phyloP scores from a whole-genome alignment of 2,329 filamentous ascomycete genomes.

The Xylariomycetidae sp. region DNA sequence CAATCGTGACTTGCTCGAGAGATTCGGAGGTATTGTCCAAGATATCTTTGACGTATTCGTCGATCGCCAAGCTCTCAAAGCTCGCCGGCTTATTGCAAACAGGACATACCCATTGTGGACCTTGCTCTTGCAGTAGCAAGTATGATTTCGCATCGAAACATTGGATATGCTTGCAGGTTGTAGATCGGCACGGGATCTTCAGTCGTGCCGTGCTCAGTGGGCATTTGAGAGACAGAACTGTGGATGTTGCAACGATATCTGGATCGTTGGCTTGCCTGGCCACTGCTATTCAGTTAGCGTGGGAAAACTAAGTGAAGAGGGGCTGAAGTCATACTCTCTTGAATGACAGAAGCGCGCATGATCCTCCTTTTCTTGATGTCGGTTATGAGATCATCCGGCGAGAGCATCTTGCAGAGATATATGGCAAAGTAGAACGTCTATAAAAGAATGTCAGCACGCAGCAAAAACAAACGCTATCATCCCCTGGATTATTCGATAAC shows the following conservation, averaged over 20 bases:
- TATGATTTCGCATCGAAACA: constrained; percentile 95
- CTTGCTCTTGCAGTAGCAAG: constrained; percentile 90
- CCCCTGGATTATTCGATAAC: constrained; percentile 15
- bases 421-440: constrained; percentile 70
- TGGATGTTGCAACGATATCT: constrained; percentile 85
- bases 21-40: constrained; percentile 65
- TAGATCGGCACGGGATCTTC: constrained; percentile 71
- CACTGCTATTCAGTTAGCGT: constrained; percentile 48
- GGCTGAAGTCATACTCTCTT: constrained; percentile 63
- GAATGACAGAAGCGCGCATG: constrained; percentile 74
- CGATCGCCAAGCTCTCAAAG: constrained; percentile 79
- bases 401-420: constrained; percentile 69
- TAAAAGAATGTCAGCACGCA: constrained; percentile 13
- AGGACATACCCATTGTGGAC: constrained; percentile 93
- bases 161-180: constrained; percentile 80
- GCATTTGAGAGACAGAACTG: constrained; percentile 86
- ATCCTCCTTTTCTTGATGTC: constrained; percentile 66
- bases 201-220: constrained; percentile 85
- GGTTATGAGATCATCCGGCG: constrained; percentile 66
- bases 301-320: background rate
- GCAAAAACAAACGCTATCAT: constrained; percentile 5
- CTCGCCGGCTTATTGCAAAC: constrained; percentile 81
- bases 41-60: constrained; percentile 87
- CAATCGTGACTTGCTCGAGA: constrained; percentile 82
- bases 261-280: constrained; percentile 75